phyloP scores from a whole-genome alignment of 441 rosid species.

The Erysimum cheiri region DNA sequence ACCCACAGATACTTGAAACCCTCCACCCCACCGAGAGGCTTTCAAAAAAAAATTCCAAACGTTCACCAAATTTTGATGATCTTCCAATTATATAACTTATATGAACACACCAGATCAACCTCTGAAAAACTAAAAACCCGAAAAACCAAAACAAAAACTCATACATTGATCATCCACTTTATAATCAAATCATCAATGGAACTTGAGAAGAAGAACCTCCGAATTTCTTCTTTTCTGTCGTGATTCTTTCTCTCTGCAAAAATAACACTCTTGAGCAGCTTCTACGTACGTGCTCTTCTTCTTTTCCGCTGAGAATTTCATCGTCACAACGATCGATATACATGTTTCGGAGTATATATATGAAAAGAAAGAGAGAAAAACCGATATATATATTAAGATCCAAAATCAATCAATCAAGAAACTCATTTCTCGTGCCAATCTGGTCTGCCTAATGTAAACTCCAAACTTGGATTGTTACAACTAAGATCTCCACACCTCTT shows the following conservation, averaged over 20 bases:
- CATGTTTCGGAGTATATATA: slow-evolving; percentile 22
- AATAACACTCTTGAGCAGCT: slow-evolving; percentile 21
- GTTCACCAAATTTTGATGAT: slow-evolving; percentile 36
- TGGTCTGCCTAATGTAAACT: slow-evolving; percentile 82
- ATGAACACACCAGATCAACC: slow-evolving; percentile 33
- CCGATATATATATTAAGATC: slow-evolving; percentile 1
- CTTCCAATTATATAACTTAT: slow-evolving; percentile 25
- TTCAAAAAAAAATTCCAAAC: background rate
- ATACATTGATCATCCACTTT: slow-evolving; percentile 38
- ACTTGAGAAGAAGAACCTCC: slow-evolving; percentile 41
- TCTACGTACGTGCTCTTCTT: slow-evolving; percentile 24
- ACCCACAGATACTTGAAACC: background rate
- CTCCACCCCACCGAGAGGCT: slow-evolving; percentile 33
- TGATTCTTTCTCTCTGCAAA: slow-evolving; percentile 27
- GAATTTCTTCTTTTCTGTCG: slow-evolving; percentile 15
- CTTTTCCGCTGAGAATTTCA: slow-evolving; percentile 29
- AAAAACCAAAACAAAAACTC: slow-evolving; percentile 21
- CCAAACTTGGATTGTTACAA: slow-evolving; percentile 69
- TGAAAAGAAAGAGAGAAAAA: background rate
- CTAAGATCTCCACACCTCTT: slow-evolving; percentile 51
- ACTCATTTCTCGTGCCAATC: slow-evolving; percentile 68
- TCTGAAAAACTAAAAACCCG: background rate
- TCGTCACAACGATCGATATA: slow-evolving; percentile 21
- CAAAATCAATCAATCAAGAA: slow-evolving; percentile 34
- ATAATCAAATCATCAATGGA: slow-evolving; percentile 34